phyloP scores from a whole-genome alignment of 495 filamentous ascomycete genomes.

The Penicillium longicatenatum region DNA sequence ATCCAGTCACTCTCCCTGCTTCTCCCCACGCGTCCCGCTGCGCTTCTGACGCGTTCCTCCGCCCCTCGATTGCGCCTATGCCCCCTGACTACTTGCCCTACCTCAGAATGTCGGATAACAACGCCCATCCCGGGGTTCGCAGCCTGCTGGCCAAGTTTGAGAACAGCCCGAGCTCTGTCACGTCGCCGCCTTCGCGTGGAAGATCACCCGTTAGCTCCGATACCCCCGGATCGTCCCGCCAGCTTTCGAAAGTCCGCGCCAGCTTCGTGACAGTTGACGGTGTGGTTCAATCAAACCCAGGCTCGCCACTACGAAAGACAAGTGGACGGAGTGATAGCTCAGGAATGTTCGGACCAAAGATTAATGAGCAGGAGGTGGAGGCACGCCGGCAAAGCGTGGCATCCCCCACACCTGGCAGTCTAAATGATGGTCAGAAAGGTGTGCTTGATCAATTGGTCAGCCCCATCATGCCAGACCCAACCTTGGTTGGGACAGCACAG shows the following conservation, averaged over 20 bases:
- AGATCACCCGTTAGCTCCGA: slow-evolving; percentile 63
- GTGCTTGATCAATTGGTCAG: slow-evolving; percentile 17
- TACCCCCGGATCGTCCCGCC: slow-evolving; percentile 52
- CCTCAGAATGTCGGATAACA: slow-evolving; percentile 47
- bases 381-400: slow-evolving; percentile 31
- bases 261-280: slow-evolving; percentile 80
- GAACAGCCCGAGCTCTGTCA: slow-evolving; percentile 54
- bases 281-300: slow-evolving; percentile 34
- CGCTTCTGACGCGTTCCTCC: slow-evolving; percentile 17
- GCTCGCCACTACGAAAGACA: slow-evolving; percentile 39
- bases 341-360: slow-evolving; percentile 36
- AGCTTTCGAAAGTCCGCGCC: slow-evolving; percentile 76
- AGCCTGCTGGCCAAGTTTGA: slow-evolving; percentile 91
- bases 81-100: slow-evolving; percentile 21
- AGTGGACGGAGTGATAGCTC: slow-evolving; percentile 38
- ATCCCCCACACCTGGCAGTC: slow-evolving; percentile 31
- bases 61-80: slow-evolving; percentile 18
- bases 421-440: slow-evolving; percentile 17
- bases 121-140: slow-evolving; percentile 56
- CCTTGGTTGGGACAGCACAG: slow-evolving; percentile 6
- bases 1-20: slow-evolving; percentile 8
- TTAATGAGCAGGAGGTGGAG: slow-evolving; percentile 37
- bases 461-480: slow-evolving; percentile 7
- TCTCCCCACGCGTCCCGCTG: slow-evolving; percentile 15
- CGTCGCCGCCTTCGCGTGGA: slow-evolving; percentile 70